These are phyloP conservation scores for Dalbergia cochinchinensis DNA, from an alignment of 306 rosid species.

Conservation along the genomic window DNA sequence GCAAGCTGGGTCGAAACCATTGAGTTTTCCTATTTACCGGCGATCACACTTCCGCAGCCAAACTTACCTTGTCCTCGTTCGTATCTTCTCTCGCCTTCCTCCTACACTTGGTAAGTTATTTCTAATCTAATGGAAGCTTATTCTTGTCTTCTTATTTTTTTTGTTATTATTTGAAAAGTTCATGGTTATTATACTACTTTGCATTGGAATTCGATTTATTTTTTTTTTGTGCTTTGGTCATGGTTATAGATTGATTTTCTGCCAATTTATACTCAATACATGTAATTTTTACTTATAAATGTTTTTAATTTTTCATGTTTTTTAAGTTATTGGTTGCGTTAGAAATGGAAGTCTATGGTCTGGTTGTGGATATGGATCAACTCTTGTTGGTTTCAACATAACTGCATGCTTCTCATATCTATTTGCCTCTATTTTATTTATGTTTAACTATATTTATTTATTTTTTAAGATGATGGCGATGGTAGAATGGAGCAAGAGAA, in stretches of 20 bases:
- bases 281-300: too few relatives aligned
- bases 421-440: not conserved
- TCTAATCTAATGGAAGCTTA: not conserved
- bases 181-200: not conserved
- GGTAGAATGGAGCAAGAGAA: constrained; percentile 45
- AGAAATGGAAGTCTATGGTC: too few relatives aligned
- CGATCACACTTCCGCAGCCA: not conserved
- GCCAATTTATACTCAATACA: too few relatives aligned
- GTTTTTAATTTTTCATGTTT: too few relatives aligned
- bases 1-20: not conserved
- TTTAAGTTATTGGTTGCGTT: too few relatives aligned
- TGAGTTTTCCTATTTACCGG: not conserved
- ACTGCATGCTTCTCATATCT: constrained; percentile 13
- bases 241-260: too few relatives aligned
- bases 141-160: not conserved
- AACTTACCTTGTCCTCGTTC: not conserved
- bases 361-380: constrained; percentile 3
- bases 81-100: not conserved
- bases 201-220: not conserved
- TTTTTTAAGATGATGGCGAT: constrained; percentile 53
- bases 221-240: not conserved
- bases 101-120: not conserved
- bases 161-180: too few relatives aligned
- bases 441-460: not conserved
- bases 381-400: not conserved